Percentiles rank a stretch among this genome's conserved stretches.
Evolutionary conservation across 495 filamentous ascomycete genomes (phyloP).

Genomic region (Penicillium roqueforti): DNA sequence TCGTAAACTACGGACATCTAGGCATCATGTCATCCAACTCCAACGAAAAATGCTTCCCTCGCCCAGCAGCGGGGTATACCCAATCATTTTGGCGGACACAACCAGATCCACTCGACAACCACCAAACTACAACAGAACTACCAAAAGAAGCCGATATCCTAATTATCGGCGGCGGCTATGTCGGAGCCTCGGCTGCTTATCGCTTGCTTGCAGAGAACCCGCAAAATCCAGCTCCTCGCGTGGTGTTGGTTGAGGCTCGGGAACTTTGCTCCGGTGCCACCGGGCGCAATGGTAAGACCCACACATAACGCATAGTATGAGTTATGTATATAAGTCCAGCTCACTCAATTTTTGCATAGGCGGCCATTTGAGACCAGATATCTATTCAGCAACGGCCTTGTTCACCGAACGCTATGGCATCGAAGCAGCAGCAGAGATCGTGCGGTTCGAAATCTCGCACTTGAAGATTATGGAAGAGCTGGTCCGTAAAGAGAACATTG

Average conservation of each 20-base stretch:
- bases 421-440: slow-evolving; percentile 27
- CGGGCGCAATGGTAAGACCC: slow-evolving; percentile 35
- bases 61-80: slow-evolving; percentile 48
- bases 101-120: slow-evolving; percentile 51
- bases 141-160: slow-evolving; percentile 53
- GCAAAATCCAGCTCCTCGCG: slow-evolving; percentile 14
- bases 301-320: neutral
- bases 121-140: slow-evolving; percentile 46
- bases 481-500: slow-evolving; percentile 33
- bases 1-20: neutral
- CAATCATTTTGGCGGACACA: slow-evolving; percentile 63
- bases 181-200: slow-evolving; percentile 59
- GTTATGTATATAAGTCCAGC: neutral
- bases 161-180: slow-evolving; percentile 71
- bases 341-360: slow-evolving; percentile 10
- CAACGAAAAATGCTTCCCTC: slow-evolving; percentile 4
- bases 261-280: slow-evolving; percentile 43
- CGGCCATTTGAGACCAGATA: slow-evolving; percentile 37
- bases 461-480: slow-evolving; percentile 29
- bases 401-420: slow-evolving; percentile 28
- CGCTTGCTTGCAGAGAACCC: slow-evolving; percentile 44
- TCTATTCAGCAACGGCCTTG: slow-evolving; percentile 27
- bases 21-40: neutral
- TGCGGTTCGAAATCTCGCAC: slow-evolving; percentile 31
- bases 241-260: slow-evolving; percentile 39